Evolutionary conservation across 768 basidiomycete species (phyloP).

Genomic region (Amanita pallidorosea): DNA sequence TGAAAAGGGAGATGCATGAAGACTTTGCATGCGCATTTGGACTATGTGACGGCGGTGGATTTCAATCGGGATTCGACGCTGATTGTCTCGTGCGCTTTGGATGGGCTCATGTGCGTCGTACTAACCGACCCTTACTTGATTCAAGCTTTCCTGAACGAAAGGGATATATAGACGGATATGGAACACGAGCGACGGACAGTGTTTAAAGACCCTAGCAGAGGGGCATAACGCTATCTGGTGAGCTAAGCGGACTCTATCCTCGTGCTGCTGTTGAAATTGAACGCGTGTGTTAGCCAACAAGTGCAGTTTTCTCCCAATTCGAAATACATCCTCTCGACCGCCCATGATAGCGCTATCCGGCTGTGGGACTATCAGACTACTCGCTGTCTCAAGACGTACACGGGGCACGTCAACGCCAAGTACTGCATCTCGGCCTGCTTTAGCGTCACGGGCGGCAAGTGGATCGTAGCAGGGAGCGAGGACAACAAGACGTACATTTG

Average conservation of each 20-base stretch:
- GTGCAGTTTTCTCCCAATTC: slow-evolving; percentile 95
- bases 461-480: slow-evolving; percentile 89
- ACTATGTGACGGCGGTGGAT: slow-evolving; percentile 90
- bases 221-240: slow-evolving; percentile 80
- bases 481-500: slow-evolving; percentile 85
- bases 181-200: slow-evolving; percentile 88
- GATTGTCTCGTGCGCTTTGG: slow-evolving; percentile 85
- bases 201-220: slow-evolving; percentile 91
- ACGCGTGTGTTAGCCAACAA: slow-evolving; percentile 48
- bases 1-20: slow-evolving; percentile 72
- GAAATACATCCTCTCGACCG: slow-evolving; percentile 87
- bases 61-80: slow-evolving; percentile 90
- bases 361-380: slow-evolving; percentile 94
- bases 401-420: slow-evolving; percentile 71
- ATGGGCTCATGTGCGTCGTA: slow-evolving; percentile 77
- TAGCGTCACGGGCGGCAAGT: slow-evolving; percentile 76
- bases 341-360: slow-evolving; percentile 87
- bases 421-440: slow-evolving; percentile 82
- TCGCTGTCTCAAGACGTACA: slow-evolving; percentile 84
- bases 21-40: slow-evolving; percentile 84
- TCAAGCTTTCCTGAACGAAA: not conserved
- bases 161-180: slow-evolving; percentile 73
- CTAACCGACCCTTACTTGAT: too few relatives aligned
- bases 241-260: slow-evolving; percentile 7
- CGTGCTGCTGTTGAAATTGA: not conserved